These are phyloP conservation scores for Coemansia sp. DNA, from an alignment of 192 early-diverging fungal genomes.

Conservation along the genomic window DNA sequence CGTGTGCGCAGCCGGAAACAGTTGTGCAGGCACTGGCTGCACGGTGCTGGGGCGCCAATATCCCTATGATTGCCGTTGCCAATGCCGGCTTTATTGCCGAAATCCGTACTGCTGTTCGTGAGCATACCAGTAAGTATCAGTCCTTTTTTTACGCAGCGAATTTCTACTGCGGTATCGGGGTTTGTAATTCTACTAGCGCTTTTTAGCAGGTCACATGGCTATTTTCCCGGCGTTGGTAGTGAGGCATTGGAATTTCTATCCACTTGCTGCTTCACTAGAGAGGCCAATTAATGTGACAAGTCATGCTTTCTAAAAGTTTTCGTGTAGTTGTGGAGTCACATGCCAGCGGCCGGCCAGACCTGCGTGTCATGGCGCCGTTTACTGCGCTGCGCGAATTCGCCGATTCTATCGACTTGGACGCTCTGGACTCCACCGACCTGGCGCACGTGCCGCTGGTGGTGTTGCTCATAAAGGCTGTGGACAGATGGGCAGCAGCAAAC, in stretches of 20 bases:
- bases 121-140: constrained; percentile 73
- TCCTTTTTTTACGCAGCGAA: constrained; percentile 3
- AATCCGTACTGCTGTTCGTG: constrained; percentile 65
- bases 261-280: no score
- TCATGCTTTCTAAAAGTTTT: background rate
- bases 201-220: no score
- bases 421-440: constrained; percentile 64
- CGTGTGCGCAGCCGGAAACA: constrained; percentile 59
- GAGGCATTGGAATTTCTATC: no score
- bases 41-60: constrained; percentile 62
- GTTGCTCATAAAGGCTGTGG: constrained; percentile 73
- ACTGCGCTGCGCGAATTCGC: constrained; percentile 62
- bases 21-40: constrained; percentile 57
- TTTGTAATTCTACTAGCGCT: constrained; percentile 5
- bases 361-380: constrained; percentile 84
- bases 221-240: no score
- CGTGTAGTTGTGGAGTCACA: constrained; percentile 85
- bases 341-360: constrained; percentile 71
- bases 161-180: constrained; percentile 1
- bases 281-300: no score
- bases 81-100: constrained; percentile 77
- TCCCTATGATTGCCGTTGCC: constrained; percentile 68
- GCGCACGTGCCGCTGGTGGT: constrained; percentile 85
- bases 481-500: constrained; percentile 67
- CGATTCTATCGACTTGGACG: constrained; percentile 64